Conservation (phyloP, 805 yeast species). For the Lachancea sp. region DNA sequence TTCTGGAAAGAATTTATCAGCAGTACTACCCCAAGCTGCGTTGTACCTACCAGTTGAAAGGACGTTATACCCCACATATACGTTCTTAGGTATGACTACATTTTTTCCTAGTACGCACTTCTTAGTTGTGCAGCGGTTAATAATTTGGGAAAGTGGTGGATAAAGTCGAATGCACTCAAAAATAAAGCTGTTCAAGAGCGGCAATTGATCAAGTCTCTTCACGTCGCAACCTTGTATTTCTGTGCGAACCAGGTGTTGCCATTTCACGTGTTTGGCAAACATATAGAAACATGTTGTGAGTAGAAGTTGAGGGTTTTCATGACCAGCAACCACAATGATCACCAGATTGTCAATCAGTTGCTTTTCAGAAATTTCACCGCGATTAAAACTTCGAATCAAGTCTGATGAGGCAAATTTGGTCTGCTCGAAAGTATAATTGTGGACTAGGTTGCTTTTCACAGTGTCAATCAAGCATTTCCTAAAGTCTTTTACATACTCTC, state of each 20-base stretch:
- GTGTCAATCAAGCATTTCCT: conserved; percentile 33
- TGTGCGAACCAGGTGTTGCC: conserved; percentile 32
- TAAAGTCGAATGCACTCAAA: conserved; percentile 44
- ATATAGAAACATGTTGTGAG: conserved; percentile 42
- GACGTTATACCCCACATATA: conserved; percentile 51
- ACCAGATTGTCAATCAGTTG: conserved; percentile 51
- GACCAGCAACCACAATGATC: conserved; percentile 54
- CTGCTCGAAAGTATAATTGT: conserved; percentile 30
- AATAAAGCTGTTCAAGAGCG: conserved; percentile 34
- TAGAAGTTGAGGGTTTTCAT: conserved; percentile 54
- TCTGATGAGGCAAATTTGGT: conserved; percentile 38
- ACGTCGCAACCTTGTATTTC: conserved; percentile 9
- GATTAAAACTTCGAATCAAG: conserved; percentile 36
- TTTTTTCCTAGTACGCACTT: conserved; percentile 36
- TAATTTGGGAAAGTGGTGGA: conserved; percentile 54
- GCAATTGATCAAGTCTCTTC: conserved; percentile 17
- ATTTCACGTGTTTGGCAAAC: conserved; percentile 37
- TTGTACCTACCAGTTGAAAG: conserved; percentile 44
- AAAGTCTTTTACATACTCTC: conserved; percentile 39
- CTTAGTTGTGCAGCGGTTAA: conserved; percentile 42
- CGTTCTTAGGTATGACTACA: conserved; percentile 43
- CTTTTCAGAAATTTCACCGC: conserved; percentile 36
- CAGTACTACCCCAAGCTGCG: conserved; percentile 40
- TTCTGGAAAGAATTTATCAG: conserved; percentile 41
- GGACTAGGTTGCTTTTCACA: conserved; percentile 31